Base-by-base conservation (phyloP, 352 stramenopile genomes). In the Pythium dissotocum region DNA sequence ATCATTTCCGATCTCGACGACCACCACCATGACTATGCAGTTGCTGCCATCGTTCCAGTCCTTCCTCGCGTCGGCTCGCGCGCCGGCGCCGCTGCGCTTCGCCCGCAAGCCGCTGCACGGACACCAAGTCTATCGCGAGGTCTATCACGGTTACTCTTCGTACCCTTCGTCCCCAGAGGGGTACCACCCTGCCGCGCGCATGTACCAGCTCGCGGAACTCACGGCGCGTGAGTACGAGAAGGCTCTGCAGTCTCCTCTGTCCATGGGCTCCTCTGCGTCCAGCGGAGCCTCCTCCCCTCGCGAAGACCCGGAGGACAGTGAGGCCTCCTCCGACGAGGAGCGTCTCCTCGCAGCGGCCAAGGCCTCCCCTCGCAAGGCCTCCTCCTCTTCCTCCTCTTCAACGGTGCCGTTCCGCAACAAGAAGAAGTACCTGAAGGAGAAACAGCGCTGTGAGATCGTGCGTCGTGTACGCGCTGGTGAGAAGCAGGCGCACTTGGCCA, bases 371-470 rank as follows among this genome's bases (percentile, higher is more conserved):
- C 24, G 30, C 14, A 30, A 36, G n/a, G 9, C 35, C 9, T 16
- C 52, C 9, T 6, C 30, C 14, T 10, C 46, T 57, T 36, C 35
- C 53, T 36, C 35, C 53, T 24, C 40, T 13, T 12, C 55, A 35
- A 8, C 26, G 14, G 30, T 14, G 5, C n/a, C 46, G 30, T 81
- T 83, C 70, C 72, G 77, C 61, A 65, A 61, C 16, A 86, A 88
- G 77, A 88, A 88, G 73, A 88, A 87, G 74, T 89, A 89, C 71
- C 71, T 89, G 13, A 86, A 87, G 70, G 81, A 89, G 58, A 67
- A 64, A 42, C 78, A 89, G 63, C 81, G 81, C 54, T 85, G 76
- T 62, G 79, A 88, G 70, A 89, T 89, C 59, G 77, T 89, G 67
- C 78, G 76, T 32, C 79, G 81, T 46, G 76, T 88, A 63, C 74